Base-by-base conservation (phyloP, 179 eudicot genomes). In the Carnegiea gigantea region DNA sequence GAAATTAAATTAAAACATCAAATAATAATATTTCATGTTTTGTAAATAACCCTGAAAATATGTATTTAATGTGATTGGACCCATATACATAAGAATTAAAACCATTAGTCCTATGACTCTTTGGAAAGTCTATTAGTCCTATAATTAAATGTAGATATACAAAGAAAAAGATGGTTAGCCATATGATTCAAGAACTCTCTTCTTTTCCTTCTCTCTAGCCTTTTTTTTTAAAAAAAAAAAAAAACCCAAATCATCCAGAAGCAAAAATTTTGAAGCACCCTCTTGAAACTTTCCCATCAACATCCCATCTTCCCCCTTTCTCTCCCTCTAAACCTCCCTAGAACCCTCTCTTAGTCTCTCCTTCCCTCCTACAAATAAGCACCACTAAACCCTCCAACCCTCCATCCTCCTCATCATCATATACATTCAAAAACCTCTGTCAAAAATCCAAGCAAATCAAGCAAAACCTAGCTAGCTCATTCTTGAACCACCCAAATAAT, bases 311-410 rank as follows among this genome's bases (percentile, higher is more conserved):
- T 62, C 26, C 67, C 9, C 26, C 9, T 60, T 20, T n/a, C 26
- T 62, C 23, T 0, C 24, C 46, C 28, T 40, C 75, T 33, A 36
- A 71, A 71, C 75, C 49, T 18, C 75, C 23, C 75, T 36, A 71
- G 75, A 71, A 71, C 49, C 49, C 44, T 71, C 75, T 38, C 48
- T 36, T 13, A 36, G 13, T 40, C 44, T 70, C 48, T 38, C 24
- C 73, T 68, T 43, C 38, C 38, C 23, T 20, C 75, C 75, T 71
- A 71, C 38, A 71, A 71, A 68, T 68, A 71, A 62, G 28, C 68
- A 62, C 68, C 68, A 23, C 30, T 21, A 60, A n/a, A 33, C 10
- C 49, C n/a, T 2, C 74, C 9, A 14, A 13, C 74, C 44, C 44
- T 70, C 74, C 68, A 6, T 20, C n/a, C 15, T 38, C 46, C 38